Evolutionary conservation across 208 protist genomes (phyloP).

Genomic region (Trypanosoma theileri): DNA sequence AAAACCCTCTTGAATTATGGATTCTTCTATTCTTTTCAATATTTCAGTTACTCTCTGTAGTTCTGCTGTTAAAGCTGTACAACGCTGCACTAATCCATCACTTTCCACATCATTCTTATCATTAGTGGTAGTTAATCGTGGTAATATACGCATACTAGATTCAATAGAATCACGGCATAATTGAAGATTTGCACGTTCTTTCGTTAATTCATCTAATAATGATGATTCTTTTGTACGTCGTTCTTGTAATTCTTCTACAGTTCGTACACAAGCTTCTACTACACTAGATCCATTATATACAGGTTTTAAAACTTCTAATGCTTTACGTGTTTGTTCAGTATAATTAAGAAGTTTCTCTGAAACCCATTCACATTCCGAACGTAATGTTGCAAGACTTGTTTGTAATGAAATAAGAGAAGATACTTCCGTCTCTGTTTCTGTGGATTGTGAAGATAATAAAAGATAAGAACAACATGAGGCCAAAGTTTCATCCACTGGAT

Average conservation of each 20-base stretch:
- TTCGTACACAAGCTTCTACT: conserved; percentile 13
- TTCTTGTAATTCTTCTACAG: conserved; percentile 14
- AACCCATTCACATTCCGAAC: conserved; percentile 11
- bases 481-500: neutral
- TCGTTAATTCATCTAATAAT: conserved; percentile 8
- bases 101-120: neutral
- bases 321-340: conserved; percentile 5
- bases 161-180: conserved; percentile 1
- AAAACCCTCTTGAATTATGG: conserved; percentile 1
- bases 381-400: conserved; percentile 2
- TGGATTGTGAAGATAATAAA: neutral
- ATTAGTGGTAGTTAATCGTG: neutral
- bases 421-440: neutral
- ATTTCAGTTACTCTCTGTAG: conserved; percentile 1
- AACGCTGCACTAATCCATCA: conserved; percentile 8
- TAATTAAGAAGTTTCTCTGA: conserved; percentile 7
- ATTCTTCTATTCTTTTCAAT: neutral
- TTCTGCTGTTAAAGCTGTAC: conserved; percentile 3
- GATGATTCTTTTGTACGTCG: neutral
- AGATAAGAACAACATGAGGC: neutral
- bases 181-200: neutral
- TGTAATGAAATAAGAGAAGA: neutral
- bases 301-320: conserved; percentile 14
- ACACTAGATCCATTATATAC: conserved; percentile 13
- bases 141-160: neutral